A percentile compares a stretch with the other conserved stretches of the same genome.
phyloP scores from a whole-genome alignment of 2,329 filamentous ascomycete species.

The Westerdykella ornata region DNA sequence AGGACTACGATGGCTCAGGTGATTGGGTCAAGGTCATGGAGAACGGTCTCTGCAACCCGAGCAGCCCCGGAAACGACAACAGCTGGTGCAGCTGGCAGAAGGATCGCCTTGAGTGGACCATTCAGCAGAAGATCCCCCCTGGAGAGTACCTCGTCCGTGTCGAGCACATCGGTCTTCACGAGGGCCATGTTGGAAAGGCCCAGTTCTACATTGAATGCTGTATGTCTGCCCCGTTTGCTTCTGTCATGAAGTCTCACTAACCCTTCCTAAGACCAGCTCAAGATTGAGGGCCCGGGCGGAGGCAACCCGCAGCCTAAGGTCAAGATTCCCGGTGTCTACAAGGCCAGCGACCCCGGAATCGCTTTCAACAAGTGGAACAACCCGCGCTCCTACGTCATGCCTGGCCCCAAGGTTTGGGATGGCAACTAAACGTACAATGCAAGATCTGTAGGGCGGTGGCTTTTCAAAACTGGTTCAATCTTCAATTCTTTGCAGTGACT shows the following conservation, averaged over 20 bases:
- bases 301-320: slow-evolving; percentile 42
- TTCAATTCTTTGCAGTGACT: too few species aligned
- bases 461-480: too few species aligned
- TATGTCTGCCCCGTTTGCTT: neutral
- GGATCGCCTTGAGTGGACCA: slow-evolving; percentile 40
- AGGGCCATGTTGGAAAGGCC: slow-evolving; percentile 25
- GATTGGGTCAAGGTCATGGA: slow-evolving; percentile 35
- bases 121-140: slow-evolving; percentile 37
- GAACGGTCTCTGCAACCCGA: slow-evolving; percentile 25
- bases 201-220: slow-evolving; percentile 33
- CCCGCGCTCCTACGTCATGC: slow-evolving; percentile 27
- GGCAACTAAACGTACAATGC: slow-evolving; percentile 1
- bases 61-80: slow-evolving; percentile 17
- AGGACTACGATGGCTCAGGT: slow-evolving; percentile 61
- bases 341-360: slow-evolving; percentile 44
- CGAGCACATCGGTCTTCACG: slow-evolving; percentile 31
- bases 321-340: slow-evolving; percentile 47
- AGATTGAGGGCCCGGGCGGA: slow-evolving; percentile 38
- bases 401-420: slow-evolving; percentile 25
- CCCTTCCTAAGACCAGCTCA: slow-evolving; percentile 42
- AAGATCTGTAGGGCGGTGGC: neutral
- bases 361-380: slow-evolving; percentile 42
- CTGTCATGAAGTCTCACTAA: too few species aligned
- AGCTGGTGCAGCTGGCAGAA: slow-evolving; percentile 36
- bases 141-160: slow-evolving; percentile 37